phyloP scores from a whole-genome alignment of 352 stramenopile genomes.

The Globisporangium splendens region DNA sequence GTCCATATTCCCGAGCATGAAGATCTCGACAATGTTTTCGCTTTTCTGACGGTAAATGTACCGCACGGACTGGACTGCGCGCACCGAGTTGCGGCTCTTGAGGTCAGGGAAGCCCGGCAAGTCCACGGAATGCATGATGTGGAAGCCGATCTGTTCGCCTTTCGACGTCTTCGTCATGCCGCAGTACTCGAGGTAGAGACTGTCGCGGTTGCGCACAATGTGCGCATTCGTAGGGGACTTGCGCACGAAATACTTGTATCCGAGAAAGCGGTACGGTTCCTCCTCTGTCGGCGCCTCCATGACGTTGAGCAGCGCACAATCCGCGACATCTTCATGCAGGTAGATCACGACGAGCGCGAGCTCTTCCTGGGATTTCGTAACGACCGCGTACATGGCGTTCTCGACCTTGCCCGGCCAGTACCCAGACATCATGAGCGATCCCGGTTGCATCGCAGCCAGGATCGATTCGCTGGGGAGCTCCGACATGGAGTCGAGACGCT shows the following conservation, averaged over 20 bases:
- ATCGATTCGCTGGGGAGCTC: slow-evolving; percentile 27
- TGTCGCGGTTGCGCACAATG: slow-evolving; percentile 52
- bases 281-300: slow-evolving; percentile 41
- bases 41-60: slow-evolving; percentile 60
- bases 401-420: slow-evolving; percentile 43
- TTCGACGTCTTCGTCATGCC: slow-evolving; percentile 35
- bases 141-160: slow-evolving; percentile 54
- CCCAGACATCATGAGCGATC: slow-evolving; percentile 43
- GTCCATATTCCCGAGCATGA: slow-evolving; percentile 54
- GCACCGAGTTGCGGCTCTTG: slow-evolving; percentile 46
- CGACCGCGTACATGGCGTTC: slow-evolving; percentile 47
- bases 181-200: slow-evolving; percentile 53
- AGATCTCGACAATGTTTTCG: slow-evolving; percentile 50
- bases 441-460: slow-evolving; percentile 21
- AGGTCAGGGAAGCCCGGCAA: slow-evolving; percentile 51
- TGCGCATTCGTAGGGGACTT: slow-evolving; percentile 39
- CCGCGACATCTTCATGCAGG: slow-evolving; percentile 57
- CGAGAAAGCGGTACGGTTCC: slow-evolving; percentile 55
- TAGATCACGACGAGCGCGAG: slow-evolving; percentile 51
- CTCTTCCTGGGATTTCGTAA: slow-evolving; percentile 54
- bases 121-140: slow-evolving; percentile 71
- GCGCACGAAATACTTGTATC: slow-evolving; percentile 65
- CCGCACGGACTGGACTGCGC: slow-evolving; percentile 41
- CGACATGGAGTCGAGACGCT: slow-evolving; percentile 22
- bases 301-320: slow-evolving; percentile 56